Conservation (phyloP, 176 grass and related monocot species). For the Juncus inflexus region DNA sequence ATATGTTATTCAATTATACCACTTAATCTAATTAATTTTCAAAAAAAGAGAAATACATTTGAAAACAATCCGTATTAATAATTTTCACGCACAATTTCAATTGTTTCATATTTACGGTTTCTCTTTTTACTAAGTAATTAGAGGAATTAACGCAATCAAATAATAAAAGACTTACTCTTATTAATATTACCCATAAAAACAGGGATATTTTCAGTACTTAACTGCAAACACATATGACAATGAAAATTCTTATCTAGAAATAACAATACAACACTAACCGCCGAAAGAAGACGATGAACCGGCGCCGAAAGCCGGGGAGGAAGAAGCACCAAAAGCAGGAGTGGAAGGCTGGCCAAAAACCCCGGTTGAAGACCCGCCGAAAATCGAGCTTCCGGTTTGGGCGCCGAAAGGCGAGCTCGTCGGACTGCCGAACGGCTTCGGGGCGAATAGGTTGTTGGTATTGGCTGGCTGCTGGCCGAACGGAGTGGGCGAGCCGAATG, state of each 20-base stretch:
- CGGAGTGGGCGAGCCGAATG: conserved; percentile 42
- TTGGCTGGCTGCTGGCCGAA: conserved; percentile 48
- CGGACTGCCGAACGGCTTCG: conserved; percentile 69
- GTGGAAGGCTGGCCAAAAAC: conserved; percentile 31
- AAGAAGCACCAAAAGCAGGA: conserved; percentile 24
- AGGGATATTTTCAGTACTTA: no score
- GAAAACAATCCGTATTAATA: no score
- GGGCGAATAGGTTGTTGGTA: conserved; percentile 61
- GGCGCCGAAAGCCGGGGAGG: conserved; percentile 52
- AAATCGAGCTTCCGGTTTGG: conserved; percentile 47
- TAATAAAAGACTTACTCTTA: background rate
- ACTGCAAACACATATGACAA: no score
- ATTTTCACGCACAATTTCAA: no score
- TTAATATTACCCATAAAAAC: no score
- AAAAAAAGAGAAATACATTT: no score
- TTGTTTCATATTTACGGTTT: no score
- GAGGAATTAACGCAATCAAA: background rate
- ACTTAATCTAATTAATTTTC: no score
- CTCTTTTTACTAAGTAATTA: background rate
- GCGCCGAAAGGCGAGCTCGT: conserved; percentile 39
- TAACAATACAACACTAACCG: background rate
- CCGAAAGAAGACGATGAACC: conserved; percentile 55
- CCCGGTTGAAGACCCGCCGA: conserved; percentile 50
- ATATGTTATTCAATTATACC: no score
- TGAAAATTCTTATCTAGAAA: background rate